Base-by-base conservation (phyloP, 2,329 filamentous ascomycete genomes). In the Atkinsonella texensis region DNA sequence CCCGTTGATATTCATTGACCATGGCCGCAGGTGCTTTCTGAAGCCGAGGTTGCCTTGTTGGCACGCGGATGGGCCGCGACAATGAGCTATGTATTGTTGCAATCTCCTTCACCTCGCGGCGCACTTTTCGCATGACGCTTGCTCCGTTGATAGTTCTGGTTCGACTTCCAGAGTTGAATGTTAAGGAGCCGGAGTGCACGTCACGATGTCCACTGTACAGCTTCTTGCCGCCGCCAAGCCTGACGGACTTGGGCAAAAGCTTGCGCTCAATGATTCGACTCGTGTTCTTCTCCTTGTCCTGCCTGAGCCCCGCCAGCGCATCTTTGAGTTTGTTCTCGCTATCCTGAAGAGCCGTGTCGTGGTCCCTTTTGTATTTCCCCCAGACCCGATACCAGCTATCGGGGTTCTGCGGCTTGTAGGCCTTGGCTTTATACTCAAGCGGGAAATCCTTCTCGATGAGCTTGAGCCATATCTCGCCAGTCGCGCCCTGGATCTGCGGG, bases 401-500 rank as follows among this genome's bases (percentile, higher is more conserved):
- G 0, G 84, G 80, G 55, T 87, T 76, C 51, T 75, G 74, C 0
- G 87, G 86, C 23, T 80, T 72, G 58, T 83, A 79, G 28, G 80
- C 77, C 62, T 85, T 81, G 45, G 71, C 70, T 42, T 82, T 73
- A 56, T 70, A 68, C 65, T 81, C 84, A 52, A 79, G 70, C 2
- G 82, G 81, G 55, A 95, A 87, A 60, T 95, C 83, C 46, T 82
- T 80, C 49, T 80, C 77, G 65, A 97, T 93, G 61, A 96, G 79
- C 31, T 79, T 77, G 42, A 81, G 69, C 91, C 91, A 96, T 55
- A 91, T 72, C 59, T 89, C 85, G 18, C 72, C 76, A 40, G 83
- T 83, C 52, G 85, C 74, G 39, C 81, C 80, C 54, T 79, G 74
- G 49, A 96, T 76, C 56, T 95, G 87, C 0, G 89, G 87, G 5